These are phyloP conservation scores for Lagenidium giganteum DNA, from an alignment of 352 stramenopile species.

Conservation along the genomic window DNA sequence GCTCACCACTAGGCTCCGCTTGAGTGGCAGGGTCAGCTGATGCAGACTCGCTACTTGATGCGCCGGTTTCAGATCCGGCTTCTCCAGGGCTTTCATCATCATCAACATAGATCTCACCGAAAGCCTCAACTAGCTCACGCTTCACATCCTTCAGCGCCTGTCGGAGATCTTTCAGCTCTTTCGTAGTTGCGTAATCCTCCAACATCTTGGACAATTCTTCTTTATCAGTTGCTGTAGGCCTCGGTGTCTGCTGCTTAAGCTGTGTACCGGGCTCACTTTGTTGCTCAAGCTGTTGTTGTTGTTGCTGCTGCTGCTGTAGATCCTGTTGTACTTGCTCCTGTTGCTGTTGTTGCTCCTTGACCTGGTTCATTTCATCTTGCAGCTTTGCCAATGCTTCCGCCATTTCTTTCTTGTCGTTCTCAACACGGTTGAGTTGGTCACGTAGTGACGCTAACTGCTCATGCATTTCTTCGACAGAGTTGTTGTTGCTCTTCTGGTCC, in stretches of 20 bases:
- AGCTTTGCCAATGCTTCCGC: constrained; percentile 36
- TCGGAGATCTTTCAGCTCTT: constrained; percentile 42
- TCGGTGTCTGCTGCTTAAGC: not conserved
- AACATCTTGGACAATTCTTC: too few relatives aligned
- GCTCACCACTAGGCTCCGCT: too few relatives aligned
- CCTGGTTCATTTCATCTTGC: constrained; percentile 36
- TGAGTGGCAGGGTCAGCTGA: too few relatives aligned
- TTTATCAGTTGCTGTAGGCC: not conserved
- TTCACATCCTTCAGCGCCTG: constrained; percentile 40
- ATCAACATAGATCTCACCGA: constrained; percentile 26
- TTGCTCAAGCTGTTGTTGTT: too few relatives aligned
- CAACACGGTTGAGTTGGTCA: constrained; percentile 28
- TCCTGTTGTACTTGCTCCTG: constrained; percentile 23
- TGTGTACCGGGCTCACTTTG: too few relatives aligned
- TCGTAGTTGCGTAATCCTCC: too few relatives aligned
- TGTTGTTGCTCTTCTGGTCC: constrained; percentile 34
- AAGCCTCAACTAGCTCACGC: constrained; percentile 32
- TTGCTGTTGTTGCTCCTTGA: constrained; percentile 43
- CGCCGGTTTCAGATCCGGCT: not conserved
- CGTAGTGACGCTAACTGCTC: constrained; percentile 38
- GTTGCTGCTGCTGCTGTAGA: constrained; percentile 17
- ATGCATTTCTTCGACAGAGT: constrained; percentile 47
- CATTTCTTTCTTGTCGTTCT: constrained; percentile 54
- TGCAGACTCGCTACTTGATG: not conserved
- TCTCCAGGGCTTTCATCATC: constrained; percentile 11